Conservation (phyloP, 129 eudicot species). For the Saposhnikovia divaricata region DNA sequence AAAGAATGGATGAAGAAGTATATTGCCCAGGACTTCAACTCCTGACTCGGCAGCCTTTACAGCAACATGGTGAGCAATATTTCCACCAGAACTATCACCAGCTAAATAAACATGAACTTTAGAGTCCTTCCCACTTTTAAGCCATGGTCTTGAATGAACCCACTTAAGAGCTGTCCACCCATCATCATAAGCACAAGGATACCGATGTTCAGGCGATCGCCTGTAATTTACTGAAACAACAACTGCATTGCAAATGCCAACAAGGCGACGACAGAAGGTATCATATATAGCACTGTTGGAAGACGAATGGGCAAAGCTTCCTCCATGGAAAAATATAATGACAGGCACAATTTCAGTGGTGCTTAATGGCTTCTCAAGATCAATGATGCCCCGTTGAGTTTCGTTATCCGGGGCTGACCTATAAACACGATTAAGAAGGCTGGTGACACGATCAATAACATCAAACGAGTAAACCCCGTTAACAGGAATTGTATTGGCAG, state of each 20-base stretch:
- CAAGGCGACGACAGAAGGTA: constrained; percentile 70
- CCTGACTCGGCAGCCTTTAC: constrained; percentile 59
- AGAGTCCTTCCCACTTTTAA: constrained; percentile 47
- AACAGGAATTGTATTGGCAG: constrained; percentile 63
- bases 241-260: constrained; percentile 47
- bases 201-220: constrained; percentile 76
- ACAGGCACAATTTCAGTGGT: constrained; percentile 70
- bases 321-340: constrained; percentile 76
- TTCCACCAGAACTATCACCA: constrained; percentile 96
- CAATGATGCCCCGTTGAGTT: constrained; percentile 29
- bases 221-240: constrained; percentile 87
- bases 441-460: constrained; percentile 57
- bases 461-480: constrained; percentile 85
- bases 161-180: constrained; percentile 84
- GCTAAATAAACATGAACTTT: constrained; percentile 66
- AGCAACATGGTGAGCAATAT: constrained; percentile 85
- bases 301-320: constrained; percentile 86
- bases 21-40: constrained; percentile 63
- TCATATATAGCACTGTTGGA: constrained; percentile 87
- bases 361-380: constrained; percentile 69
- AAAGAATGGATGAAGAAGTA: constrained; percentile 71
- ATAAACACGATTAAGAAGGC: constrained; percentile 60
- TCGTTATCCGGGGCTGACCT: constrained; percentile 39
- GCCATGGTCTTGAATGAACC: constrained; percentile 78
- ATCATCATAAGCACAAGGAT: constrained; percentile 88